A percentile compares a stretch with the other conserved stretches of the same genome.
These are phyloP conservation scores for Globisporangium heterothallicum DNA, from an alignment of 352 stramenopile species.

Conservation along the genomic window DNA sequence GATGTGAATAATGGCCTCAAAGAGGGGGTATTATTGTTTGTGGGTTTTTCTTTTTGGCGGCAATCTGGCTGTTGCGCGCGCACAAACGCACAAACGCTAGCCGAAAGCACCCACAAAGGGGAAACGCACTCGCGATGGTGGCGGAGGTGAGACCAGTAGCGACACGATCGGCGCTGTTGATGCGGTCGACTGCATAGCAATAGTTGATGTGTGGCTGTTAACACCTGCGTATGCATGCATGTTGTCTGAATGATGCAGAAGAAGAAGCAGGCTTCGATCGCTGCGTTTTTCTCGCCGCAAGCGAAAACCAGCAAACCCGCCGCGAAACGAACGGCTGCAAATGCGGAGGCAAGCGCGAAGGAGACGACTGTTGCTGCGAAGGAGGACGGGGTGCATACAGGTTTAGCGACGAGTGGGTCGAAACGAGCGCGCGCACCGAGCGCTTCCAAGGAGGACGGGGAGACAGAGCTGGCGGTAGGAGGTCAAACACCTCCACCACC, in stretches of 20 bases:
- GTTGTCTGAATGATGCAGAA: constrained; percentile 16
- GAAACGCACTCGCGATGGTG: not conserved
- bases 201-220: not conserved
- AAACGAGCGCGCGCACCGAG: constrained; percentile 5
- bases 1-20: too few relatives aligned
- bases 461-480: not conserved
- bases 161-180: too few relatives aligned
- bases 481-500: not conserved
- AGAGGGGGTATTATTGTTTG: too few relatives aligned
- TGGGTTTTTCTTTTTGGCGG: not conserved
- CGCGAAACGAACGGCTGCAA: not conserved
- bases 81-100: constrained; percentile 10
- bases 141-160: not conserved
- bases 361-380: not conserved
- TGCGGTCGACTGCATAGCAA: not conserved
- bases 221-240: not conserved
- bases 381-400: not conserved
- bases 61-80: constrained; percentile 2
- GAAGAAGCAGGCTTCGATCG: constrained; percentile 77
- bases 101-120: not conserved
- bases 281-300: constrained; percentile 75
- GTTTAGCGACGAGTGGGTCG: not conserved
- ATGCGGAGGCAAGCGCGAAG: constrained; percentile 7
- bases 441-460: not conserved
- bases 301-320: constrained; percentile 16